Evolutionary conservation across 73 alveolate species (phyloP).

Genomic region (Tetrahymena borealis): DNA sequence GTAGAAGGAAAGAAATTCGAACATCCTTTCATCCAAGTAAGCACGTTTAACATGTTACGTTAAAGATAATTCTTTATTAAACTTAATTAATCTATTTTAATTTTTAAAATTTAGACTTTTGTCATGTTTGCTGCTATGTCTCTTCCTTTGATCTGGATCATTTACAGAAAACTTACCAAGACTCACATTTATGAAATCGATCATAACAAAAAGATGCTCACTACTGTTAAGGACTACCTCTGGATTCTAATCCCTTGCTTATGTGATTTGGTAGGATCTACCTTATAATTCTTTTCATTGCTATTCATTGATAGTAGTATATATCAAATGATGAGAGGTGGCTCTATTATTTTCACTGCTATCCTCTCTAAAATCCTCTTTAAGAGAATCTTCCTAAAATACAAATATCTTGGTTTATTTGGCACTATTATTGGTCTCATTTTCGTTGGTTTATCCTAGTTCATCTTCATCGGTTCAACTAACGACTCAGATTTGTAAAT

Average conservation of each 20-base stretch:
- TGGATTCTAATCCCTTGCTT: neutral
- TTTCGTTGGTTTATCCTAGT: neutral
- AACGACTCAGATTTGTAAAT: neutral
- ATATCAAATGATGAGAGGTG: neutral
- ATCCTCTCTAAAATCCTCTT: neutral
- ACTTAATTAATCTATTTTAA: neutral
- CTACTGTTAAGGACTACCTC: neutral
- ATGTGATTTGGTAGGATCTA: neutral
- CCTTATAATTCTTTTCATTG: neutral
- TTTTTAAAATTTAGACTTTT: neutral
- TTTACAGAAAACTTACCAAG: neutral
- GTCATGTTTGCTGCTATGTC: neutral
- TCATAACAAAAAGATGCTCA: neutral
- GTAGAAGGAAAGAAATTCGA: neutral
- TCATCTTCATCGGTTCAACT: neutral
- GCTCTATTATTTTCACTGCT: neutral
- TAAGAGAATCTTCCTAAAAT: neutral
- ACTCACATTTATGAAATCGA: neutral
- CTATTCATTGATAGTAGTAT: neutral
- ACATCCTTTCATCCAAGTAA: neutral
- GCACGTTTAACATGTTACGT: too few relatives aligned
- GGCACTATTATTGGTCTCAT: neutral
- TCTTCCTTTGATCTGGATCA: neutral
- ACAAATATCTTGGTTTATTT: neutral
- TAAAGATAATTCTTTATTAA: too few relatives aligned